Percentiles rank a stretch among this genome's conserved stretches.
Evolutionary conservation across 1,284 basidiomycete species (phyloP).

Genomic region (Athelia psychrophila): DNA sequence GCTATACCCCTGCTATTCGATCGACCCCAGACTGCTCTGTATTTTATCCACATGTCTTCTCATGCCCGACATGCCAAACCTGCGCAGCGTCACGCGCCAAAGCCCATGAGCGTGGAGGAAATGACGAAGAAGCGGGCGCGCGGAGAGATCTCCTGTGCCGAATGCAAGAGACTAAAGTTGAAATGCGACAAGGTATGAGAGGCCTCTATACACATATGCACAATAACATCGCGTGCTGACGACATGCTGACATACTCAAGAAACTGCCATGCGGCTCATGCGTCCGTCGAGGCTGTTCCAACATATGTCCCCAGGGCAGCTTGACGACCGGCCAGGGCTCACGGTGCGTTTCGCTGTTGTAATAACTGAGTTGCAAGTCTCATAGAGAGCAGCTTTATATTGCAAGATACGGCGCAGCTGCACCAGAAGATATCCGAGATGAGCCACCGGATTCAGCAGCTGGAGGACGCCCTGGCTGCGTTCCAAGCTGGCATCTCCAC

Average conservation of each 20-base stretch:
- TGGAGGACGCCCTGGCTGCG: slow-evolving; percentile 66
- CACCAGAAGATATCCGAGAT: slow-evolving; percentile 69
- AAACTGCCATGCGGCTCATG: slow-evolving; percentile 46
- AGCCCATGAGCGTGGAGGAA: too few species aligned
- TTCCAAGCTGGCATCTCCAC: slow-evolving; percentile 57
- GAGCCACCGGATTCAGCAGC: slow-evolving; percentile 68
- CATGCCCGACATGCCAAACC: too few species aligned
- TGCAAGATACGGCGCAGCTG: slow-evolving; percentile 68
- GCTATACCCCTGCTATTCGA: too few species aligned
- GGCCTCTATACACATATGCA: too few species aligned
- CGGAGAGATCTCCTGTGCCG: too few species aligned
- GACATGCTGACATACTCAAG: slow-evolving; percentile 27
- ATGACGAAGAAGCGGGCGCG: too few species aligned
- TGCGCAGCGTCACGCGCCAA: too few species aligned
- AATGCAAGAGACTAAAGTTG: too few species aligned
- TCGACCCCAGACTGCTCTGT: too few species aligned
- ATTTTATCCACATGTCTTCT: too few species aligned
- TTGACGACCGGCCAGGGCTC: slow-evolving; percentile 24
- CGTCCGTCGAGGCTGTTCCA: slow-evolving; percentile 42
- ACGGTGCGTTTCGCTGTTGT: slow-evolving; percentile 10
- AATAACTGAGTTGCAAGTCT: too few species aligned
- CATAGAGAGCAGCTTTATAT: slow-evolving; percentile 45
- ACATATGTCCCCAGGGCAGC: slow-evolving; percentile 15
- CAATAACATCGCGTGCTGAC: slow-evolving; percentile 8
- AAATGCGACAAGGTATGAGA: slow-evolving; percentile 12